Evolutionary conservation across 805 yeast species (phyloP).

Genomic region (Metschnikowia borealis): DNA sequence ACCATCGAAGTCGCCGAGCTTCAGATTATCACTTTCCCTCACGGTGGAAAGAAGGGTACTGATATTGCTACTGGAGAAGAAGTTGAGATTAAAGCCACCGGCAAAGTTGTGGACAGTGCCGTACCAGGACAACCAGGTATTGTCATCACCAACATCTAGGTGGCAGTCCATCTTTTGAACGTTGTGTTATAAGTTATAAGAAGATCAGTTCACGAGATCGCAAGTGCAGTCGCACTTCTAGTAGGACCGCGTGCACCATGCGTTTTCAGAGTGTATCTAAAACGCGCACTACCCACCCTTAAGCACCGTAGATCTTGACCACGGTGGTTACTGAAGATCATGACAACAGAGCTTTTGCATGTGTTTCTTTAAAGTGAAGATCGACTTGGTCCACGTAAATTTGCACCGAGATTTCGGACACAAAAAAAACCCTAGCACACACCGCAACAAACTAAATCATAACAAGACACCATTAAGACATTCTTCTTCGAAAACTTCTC

Average conservation of each 20-base stretch:
- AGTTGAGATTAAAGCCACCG: constrained; percentile 58
- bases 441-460: too few species aligned
- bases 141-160: constrained; percentile 55
- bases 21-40: constrained; percentile 57
- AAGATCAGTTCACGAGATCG: background rate
- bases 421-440: too few species aligned
- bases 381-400: too few species aligned
- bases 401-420: too few species aligned
- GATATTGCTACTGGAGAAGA: constrained; percentile 67
- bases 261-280: background rate
- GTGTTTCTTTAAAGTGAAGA: too few species aligned
- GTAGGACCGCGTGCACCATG: background rate
- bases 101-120: constrained; percentile 75
- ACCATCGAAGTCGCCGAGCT: constrained; percentile 49
- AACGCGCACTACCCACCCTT: background rate
- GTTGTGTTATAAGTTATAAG: background rate
- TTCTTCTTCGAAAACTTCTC: background rate
- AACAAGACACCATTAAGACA: too few species aligned
- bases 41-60: constrained; percentile 59
- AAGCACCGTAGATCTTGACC: background rate
- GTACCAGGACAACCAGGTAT: constrained; percentile 95
- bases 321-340: background rate
- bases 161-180: background rate
- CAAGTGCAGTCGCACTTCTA: background rate
- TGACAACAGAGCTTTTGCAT: too few species aligned